These are phyloP conservation scores for Monilinia polystroma DNA, from an alignment of 2,329 filamentous ascomycete genomes.

Conservation along the genomic window DNA sequence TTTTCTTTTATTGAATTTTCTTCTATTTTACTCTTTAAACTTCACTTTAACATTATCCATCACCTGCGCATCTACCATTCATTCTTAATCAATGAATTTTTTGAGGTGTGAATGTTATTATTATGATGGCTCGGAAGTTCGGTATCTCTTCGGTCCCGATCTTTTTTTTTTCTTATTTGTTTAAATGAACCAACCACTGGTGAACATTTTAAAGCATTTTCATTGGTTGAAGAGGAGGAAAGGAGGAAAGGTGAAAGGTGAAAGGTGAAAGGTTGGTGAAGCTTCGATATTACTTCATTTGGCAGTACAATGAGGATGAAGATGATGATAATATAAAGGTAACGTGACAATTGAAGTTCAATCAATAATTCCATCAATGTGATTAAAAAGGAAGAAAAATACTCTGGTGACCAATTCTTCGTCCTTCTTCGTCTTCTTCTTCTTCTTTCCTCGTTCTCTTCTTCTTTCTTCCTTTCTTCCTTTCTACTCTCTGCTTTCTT, in stretches of 20 bases:
- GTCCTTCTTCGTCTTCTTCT: too few species aligned
- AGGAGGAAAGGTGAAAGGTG: neutral
- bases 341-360: too few species aligned
- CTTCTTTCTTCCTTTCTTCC: too few species aligned
- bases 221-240: neutral
- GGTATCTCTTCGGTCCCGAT: conserved; percentile 13
- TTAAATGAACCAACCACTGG: neutral
- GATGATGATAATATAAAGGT: neutral
- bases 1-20: too few species aligned
- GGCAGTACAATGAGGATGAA: neutral
- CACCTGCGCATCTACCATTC: too few species aligned
- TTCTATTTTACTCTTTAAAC: too few species aligned
- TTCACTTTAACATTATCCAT: too few species aligned
- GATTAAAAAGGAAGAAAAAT: neutral
- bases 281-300: neutral
- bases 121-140: neutral
- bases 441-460: too few species aligned
- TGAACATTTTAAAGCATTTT: neutral
- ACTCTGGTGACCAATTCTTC: too few species aligned
- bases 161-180: neutral
- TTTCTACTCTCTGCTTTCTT: too few species aligned
- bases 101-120: neutral
- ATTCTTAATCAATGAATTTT: too few species aligned
- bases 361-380: too few species aligned
- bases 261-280: neutral